A percentile compares a stretch with the other conserved stretches of the same genome.
Evolutionary conservation across 2,329 filamentous ascomycete genomes (phyloP).

Genomic region (Colletotrichum limetticola): DNA sequence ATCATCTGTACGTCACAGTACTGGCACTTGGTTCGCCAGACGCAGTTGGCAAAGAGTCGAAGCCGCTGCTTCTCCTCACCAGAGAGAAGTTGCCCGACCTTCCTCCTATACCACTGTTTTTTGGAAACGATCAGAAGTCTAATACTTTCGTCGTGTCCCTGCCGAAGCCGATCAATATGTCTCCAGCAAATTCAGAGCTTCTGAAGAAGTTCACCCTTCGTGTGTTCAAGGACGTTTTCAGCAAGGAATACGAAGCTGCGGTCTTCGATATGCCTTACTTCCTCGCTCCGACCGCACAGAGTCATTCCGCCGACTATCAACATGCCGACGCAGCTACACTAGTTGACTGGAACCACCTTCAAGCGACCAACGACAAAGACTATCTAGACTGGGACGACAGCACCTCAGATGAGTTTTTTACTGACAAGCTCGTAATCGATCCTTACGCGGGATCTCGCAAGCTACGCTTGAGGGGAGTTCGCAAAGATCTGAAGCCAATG

Average conservation of each 20-base stretch:
- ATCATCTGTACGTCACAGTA: slow-evolving; percentile 71
- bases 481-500: slow-evolving; percentile 68
- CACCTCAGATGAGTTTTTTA: slow-evolving; percentile 60
- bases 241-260: slow-evolving; percentile 80
- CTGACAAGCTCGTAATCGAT: slow-evolving; percentile 66
- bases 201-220: slow-evolving; percentile 80
- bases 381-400: slow-evolving; percentile 53
- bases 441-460: slow-evolving; percentile 72
- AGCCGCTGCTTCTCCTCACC: slow-evolving; percentile 77
- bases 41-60: slow-evolving; percentile 67
- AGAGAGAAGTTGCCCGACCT: slow-evolving; percentile 71
- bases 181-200: slow-evolving; percentile 56
- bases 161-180: slow-evolving; percentile 53
- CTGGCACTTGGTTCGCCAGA: slow-evolving; percentile 68
- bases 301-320: slow-evolving; percentile 40
- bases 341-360: slow-evolving; percentile 73
- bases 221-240: slow-evolving; percentile 87
- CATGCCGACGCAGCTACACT: slow-evolving; percentile 1
- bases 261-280: slow-evolving; percentile 81
- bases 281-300: slow-evolving; percentile 68
- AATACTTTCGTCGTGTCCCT: slow-evolving; percentile 63
- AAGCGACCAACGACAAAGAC: slow-evolving; percentile 47
- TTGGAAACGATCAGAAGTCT: slow-evolving; percentile 72
- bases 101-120: slow-evolving; percentile 77
- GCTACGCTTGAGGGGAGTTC: slow-evolving; percentile 64